Conservation (phyloP, 495 filamentous ascomycete species). For the Lophium mytilinum region DNA sequence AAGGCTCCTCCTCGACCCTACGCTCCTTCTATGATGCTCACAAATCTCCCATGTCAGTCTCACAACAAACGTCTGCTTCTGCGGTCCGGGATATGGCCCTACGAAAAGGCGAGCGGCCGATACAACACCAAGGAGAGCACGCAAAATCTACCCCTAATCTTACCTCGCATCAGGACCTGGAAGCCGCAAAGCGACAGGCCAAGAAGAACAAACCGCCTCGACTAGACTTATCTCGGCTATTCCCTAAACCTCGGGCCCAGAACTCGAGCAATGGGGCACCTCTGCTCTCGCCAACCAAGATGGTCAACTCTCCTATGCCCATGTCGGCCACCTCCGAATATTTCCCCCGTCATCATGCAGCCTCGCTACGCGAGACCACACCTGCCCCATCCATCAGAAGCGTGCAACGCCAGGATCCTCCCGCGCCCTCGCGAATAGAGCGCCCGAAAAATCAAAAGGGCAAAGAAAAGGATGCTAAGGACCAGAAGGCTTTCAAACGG, state of each 20-base stretch:
- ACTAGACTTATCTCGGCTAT: slow-evolving; percentile 31
- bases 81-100: slow-evolving; percentile 32
- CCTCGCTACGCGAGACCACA: slow-evolving; percentile 17
- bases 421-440: too few relatives aligned
- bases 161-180: neutral
- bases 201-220: slow-evolving; percentile 27
- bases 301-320: slow-evolving; percentile 26
- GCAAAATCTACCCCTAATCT: neutral
- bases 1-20: slow-evolving; percentile 27
- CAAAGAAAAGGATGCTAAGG: neutral
- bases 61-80: slow-evolving; percentile 35
- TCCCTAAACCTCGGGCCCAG: slow-evolving; percentile 23
- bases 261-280: neutral
- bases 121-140: slow-evolving; percentile 12
- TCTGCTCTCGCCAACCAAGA: slow-evolving; percentile 27
- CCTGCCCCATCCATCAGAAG: neutral
- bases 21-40: slow-evolving; percentile 31
- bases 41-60: slow-evolving; percentile 27
- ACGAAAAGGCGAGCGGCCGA: slow-evolving; percentile 23
- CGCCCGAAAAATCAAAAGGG: too few relatives aligned
- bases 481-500: slow-evolving; percentile 21
- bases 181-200: slow-evolving; percentile 1
- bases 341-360: slow-evolving; percentile 16
- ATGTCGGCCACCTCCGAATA: slow-evolving; percentile 26
- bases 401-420: too few relatives aligned